Evolutionary conservation across 2,329 filamentous ascomycete genomes (phyloP), one percentile per base, ranked within the genome.

Genomic region (Zymoseptoria pseudotritici): DNA sequence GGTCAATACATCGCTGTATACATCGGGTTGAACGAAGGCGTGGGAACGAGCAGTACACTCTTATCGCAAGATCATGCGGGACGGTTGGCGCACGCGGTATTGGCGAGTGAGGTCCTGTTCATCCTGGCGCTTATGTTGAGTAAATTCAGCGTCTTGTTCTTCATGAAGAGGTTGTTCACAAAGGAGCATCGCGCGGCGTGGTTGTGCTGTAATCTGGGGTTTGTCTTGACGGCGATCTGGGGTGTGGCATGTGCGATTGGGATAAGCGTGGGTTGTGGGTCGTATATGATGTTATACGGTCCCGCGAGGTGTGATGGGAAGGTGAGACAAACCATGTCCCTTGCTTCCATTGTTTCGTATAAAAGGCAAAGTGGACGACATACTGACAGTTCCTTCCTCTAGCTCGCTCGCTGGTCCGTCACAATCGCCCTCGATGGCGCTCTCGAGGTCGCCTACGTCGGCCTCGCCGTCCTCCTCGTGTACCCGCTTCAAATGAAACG

Each of bases 91-190:
- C 20, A 66, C 49, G 60, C 65, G 4, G 67, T 69, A 5, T 64
- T 71, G 53, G 65, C 66, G 11, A 66, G 66, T 22, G 62, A 68
- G 46, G 63, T 70, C 17, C 59, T 72, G 24, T 66, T 71, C 57
- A 66, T 72, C 26, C 21, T 66, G 10, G 55, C 66, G 7, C 54
- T 71, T 19, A 64, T 61, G 13, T 59, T 69, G 29, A 66, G 70
- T 24, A 72, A 72, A 60, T 59, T 63, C 58, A 69, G 69, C 20
- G 68, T 72, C 55, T 64, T 71, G 10, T 64, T 66, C 22, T 67
- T 72, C 26, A 67, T 72, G 63, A 68, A 67, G 53, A 65, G 70
- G 7, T 62, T 72, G 17, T 70, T 72, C 57, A 67, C 69, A 19
- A 64, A 63, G 9, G 67, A 72, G 17, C 62, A 61, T 50, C 63